These are phyloP conservation scores for Fusarium palustre DNA, from an alignment of 2,329 filamentous ascomycete species.

Conservation along the genomic window DNA sequence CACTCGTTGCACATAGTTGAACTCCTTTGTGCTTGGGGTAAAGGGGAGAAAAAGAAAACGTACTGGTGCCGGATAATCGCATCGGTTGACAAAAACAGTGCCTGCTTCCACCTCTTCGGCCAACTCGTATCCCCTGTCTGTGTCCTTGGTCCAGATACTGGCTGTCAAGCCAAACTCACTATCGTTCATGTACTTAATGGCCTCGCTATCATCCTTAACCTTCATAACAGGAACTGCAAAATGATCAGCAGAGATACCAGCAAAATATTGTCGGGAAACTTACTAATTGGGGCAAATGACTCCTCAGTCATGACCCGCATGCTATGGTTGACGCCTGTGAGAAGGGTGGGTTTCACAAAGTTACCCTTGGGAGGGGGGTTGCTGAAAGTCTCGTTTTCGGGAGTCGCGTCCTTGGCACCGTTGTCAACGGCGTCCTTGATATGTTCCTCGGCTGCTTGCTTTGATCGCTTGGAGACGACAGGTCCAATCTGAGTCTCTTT, in stretches of 20 bases:
- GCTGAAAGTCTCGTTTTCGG: constrained; percentile 81
- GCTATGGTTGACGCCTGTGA: constrained; percentile 81
- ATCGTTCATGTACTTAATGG: constrained; percentile 89
- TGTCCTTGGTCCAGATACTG: constrained; percentile 97
- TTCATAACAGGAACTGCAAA: constrained; percentile 76
- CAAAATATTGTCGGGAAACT: neutral
- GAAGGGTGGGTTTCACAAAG: constrained; percentile 86
- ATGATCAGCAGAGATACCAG: constrained; percentile 9
- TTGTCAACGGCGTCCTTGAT: constrained; percentile 84
- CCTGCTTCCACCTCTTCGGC: constrained; percentile 88
- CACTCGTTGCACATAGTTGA: constrained; percentile 10
- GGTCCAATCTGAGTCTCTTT: constrained; percentile 85
- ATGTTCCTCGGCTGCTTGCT: constrained; percentile 80
- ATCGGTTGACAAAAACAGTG: constrained; percentile 95
- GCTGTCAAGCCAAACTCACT: constrained; percentile 94
- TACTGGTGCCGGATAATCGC: constrained; percentile 91
- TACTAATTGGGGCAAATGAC: constrained; percentile 75
- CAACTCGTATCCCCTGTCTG: constrained; percentile 77
- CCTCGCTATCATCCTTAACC: constrained; percentile 83
- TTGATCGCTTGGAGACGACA: constrained; percentile 84
- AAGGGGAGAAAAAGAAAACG: constrained; percentile 51
- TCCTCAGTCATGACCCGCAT: constrained; percentile 95
- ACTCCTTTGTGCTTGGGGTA: constrained; percentile 15
- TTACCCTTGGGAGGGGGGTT: constrained; percentile 82
- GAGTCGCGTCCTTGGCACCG: constrained; percentile 86